phyloP scores from a whole-genome alignment of 176 grass and related monocot genomes.

The maize (Zea mays) region DNA sequence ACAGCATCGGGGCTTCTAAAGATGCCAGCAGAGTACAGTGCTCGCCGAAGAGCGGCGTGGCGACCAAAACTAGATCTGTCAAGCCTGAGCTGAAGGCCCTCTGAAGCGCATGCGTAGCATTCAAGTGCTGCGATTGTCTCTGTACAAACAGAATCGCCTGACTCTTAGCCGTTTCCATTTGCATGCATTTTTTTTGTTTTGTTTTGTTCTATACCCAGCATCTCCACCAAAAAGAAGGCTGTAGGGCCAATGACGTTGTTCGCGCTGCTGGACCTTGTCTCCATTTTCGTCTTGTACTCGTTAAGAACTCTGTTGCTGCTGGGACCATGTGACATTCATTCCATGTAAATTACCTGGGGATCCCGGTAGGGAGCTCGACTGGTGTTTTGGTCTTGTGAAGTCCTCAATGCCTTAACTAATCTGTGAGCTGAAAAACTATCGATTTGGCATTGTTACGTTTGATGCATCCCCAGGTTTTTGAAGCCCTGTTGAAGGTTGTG shows the following conservation, averaged over 20 bases:
- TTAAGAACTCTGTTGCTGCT: constrained; percentile 24
- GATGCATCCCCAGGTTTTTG: constrained; percentile 11
- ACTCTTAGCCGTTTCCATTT: constrained; percentile 17
- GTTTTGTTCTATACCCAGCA: constrained; percentile 29
- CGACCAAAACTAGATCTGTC: constrained; percentile 45
- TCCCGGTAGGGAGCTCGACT: background rate
- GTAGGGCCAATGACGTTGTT: background rate
- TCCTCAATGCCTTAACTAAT: constrained; percentile 3
- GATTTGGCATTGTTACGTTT: background rate
- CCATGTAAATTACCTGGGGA: constrained; percentile 33
- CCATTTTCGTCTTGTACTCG: background rate
- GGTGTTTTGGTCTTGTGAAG: background rate
- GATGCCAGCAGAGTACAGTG: constrained; percentile 52
- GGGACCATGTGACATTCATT: constrained; percentile 4
- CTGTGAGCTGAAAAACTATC: constrained; percentile 14
- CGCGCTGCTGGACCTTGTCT: constrained; percentile 1
- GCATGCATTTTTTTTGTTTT: constrained; percentile 42
- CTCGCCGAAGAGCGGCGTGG: constrained; percentile 45
- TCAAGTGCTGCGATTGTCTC: background rate
- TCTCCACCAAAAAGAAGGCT: constrained; percentile 31
- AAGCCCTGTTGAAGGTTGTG: background rate
- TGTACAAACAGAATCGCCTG: constrained; percentile 60
- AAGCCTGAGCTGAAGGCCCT: constrained; percentile 57
- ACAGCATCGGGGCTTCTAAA: constrained; percentile 68
- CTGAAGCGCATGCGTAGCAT: constrained; percentile 18